Evolutionary conservation across 2,329 filamentous ascomycete genomes (phyloP).

Genomic region (Curvularia eragrostidis): DNA sequence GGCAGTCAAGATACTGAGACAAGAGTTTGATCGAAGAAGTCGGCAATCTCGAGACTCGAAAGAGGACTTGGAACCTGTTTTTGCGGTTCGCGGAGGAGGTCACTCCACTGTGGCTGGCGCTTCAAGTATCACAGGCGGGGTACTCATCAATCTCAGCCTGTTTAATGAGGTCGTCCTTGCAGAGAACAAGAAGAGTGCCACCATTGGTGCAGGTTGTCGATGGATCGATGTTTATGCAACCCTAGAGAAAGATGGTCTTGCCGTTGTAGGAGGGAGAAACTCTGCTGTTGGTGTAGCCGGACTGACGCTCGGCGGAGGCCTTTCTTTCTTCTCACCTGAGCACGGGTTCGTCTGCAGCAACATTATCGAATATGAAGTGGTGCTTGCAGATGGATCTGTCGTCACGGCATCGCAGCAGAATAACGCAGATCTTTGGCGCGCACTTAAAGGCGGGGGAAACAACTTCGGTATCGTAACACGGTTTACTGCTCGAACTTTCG

Average conservation of each 20-base stretch:
- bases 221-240: slow-evolving; percentile 27
- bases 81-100: slow-evolving; percentile 60
- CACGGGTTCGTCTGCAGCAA: slow-evolving; percentile 45
- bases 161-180: slow-evolving; percentile 21
- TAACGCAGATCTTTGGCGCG: slow-evolving; percentile 40
- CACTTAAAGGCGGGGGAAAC: slow-evolving; percentile 47
- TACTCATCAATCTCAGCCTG: slow-evolving; percentile 26
- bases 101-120: slow-evolving; percentile 40
- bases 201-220: slow-evolving; percentile 28
- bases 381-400: slow-evolving; percentile 47
- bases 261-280: slow-evolving; percentile 33
- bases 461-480: slow-evolving; percentile 50
- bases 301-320: slow-evolving; percentile 46
- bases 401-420: slow-evolving; percentile 35
- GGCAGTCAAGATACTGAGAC: slow-evolving; percentile 39
- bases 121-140: slow-evolving; percentile 31
- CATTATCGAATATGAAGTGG: slow-evolving; percentile 44
- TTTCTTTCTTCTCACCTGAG: slow-evolving; percentile 44
- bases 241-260: slow-evolving; percentile 25
- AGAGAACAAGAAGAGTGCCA: slow-evolving; percentile 14
- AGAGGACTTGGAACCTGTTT: slow-evolving; percentile 12
- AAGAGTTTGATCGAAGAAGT: slow-evolving; percentile 35
- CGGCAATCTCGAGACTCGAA: neutral
- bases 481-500: slow-evolving; percentile 29
- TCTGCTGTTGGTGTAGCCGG: slow-evolving; percentile 40